A percentile compares a stretch with the other conserved stretches of the same genome.
phyloP scores from a whole-genome alignment of 805 yeast genomes.

The Zygoascus bituminiphila region DNA sequence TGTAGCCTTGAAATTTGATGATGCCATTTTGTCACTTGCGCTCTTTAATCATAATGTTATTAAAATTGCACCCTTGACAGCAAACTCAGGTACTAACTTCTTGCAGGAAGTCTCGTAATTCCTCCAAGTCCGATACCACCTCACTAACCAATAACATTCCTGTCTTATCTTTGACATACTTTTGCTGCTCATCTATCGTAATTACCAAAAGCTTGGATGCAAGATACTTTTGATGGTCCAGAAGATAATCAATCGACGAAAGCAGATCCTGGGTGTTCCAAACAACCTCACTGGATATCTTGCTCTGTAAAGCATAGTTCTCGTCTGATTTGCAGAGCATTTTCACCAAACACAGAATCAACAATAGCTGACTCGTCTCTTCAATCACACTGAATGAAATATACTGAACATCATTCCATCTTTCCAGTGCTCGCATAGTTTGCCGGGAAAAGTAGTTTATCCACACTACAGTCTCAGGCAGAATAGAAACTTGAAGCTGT shows the following conservation, averaged over 20 bases:
- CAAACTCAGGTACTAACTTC: not conserved
- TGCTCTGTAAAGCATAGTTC: conserved; percentile 21
- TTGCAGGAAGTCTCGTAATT: conserved; percentile 20
- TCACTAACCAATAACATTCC: conserved; percentile 33
- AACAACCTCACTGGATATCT: conserved; percentile 3
- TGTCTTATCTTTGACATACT: conserved; percentile 34
- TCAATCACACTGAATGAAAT: conserved; percentile 43
- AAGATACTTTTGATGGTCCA: conserved; percentile 81
- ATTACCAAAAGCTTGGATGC: conserved; percentile 59
- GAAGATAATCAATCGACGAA: conserved; percentile 56
- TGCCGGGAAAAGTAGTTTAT: conserved; percentile 57
- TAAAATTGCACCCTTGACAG: not conserved
- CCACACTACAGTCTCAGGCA: conserved; percentile 60
- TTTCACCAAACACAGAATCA: conserved; percentile 52
- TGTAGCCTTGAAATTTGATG: too few species aligned
- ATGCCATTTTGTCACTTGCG: too few species aligned
- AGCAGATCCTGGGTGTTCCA: conserved; percentile 47
- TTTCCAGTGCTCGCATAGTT: conserved; percentile 49
- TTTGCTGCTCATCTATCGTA: conserved; percentile 54
- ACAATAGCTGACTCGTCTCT: conserved; percentile 61
- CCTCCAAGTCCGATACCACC: conserved; percentile 44
- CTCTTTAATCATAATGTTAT: too few species aligned
- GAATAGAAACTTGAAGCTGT: conserved; percentile 51
- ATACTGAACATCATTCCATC: conserved; percentile 57
- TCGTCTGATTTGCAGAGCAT: conserved; percentile 46